phyloP scores from a whole-genome alignment of 2,329 filamentous ascomycete genomes.

The Arachnomyces sp. region DNA sequence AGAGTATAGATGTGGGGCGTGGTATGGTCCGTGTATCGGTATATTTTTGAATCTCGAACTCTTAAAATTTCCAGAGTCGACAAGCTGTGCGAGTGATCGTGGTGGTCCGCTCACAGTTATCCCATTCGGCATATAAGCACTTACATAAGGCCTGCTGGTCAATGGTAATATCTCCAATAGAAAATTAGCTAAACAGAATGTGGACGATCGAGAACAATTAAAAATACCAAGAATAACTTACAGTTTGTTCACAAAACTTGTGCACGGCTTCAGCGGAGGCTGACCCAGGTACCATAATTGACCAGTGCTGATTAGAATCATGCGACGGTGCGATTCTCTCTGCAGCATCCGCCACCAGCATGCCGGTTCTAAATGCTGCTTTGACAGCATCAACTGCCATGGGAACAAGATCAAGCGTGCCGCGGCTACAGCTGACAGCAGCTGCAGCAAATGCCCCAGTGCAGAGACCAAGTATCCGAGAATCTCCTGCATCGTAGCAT shows the following conservation, averaged over 20 bases:
- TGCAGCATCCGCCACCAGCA: constrained; percentile 4
- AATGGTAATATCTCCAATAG: background rate
- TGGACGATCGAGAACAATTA: too few relatives aligned
- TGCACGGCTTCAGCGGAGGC: background rate
- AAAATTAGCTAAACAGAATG: too few relatives aligned
- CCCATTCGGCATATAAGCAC: background rate
- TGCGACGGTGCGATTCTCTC: background rate
- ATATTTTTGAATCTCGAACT: background rate
- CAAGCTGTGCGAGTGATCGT: background rate
- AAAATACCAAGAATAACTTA: too few relatives aligned
- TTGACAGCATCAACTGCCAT: constrained; percentile 28
- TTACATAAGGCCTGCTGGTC: background rate
- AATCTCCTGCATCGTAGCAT: background rate
- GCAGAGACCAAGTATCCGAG: constrained; percentile 22
- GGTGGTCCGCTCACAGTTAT: background rate
- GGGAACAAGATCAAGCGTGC: constrained; percentile 26
- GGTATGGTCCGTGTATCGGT: constrained; percentile 1
- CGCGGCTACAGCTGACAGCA: constrained; percentile 23
- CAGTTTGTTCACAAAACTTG: background rate
- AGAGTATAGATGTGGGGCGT: constrained; percentile 1
- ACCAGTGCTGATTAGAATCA: background rate
- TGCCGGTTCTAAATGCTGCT: constrained; percentile 27
- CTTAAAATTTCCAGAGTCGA: background rate
- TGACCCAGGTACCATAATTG: background rate
- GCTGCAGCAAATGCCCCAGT: constrained; percentile 27